phyloP scores from a whole-genome alignment of 345 rosid genomes.

The Melaleuca quinquenervia region DNA sequence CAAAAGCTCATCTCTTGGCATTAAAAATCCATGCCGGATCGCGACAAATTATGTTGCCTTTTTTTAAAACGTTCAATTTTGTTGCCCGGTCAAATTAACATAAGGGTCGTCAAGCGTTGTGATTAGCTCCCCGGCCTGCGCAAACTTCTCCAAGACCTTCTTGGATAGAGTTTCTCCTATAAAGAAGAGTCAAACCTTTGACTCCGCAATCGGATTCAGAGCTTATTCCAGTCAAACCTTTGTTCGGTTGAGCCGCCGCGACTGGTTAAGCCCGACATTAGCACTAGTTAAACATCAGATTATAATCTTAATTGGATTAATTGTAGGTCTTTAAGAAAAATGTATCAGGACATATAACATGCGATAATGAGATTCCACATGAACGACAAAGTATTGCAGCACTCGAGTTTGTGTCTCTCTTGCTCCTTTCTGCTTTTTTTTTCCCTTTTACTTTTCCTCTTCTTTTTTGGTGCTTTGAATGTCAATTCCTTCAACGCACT shows the following conservation, averaged over 20 bases:
- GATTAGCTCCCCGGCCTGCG: background rate
- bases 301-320: background rate
- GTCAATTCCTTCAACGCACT: background rate
- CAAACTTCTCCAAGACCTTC: background rate
- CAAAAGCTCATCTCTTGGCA: background rate
- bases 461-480: background rate
- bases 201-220: background rate
- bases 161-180: background rate
- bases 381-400: background rate
- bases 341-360: too few species aligned
- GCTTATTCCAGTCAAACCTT: background rate
- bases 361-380: background rate
- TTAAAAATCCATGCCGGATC: background rate
- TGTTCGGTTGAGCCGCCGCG: too few species aligned
- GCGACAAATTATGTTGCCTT: background rate
- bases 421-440: background rate
- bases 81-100: background rate
- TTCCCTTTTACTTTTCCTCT: background rate
- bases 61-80: background rate
- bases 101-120: background rate
- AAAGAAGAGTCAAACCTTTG: background rate
- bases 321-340: background rate
- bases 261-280: background rate
- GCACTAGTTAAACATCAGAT: background rate
- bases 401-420: background rate